Evolutionary conservation across 2,329 filamentous ascomycete species (phyloP).

Genomic region (Hymenoscyphus albidus): DNA sequence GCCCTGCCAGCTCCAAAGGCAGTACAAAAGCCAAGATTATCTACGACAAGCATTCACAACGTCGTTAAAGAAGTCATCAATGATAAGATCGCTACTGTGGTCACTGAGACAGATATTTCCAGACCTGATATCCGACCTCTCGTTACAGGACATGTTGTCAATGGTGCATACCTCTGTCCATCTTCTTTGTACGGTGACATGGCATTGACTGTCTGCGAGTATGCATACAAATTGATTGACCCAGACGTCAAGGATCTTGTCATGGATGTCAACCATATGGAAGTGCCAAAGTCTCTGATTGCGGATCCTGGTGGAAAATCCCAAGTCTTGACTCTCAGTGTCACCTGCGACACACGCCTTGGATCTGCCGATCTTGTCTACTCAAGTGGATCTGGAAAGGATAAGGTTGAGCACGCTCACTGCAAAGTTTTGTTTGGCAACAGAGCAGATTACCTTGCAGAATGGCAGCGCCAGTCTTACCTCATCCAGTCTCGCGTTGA

Average conservation of each 20-base stretch:
- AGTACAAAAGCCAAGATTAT: slow-evolving; percentile 43
- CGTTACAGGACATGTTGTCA: slow-evolving; percentile 56
- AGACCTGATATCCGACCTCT: slow-evolving; percentile 51
- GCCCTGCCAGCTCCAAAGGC: slow-evolving; percentile 9
- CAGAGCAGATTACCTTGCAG: slow-evolving; percentile 55
- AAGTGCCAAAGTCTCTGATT: slow-evolving; percentile 68
- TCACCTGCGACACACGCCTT: slow-evolving; percentile 53
- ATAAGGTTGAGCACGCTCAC: slow-evolving; percentile 57
- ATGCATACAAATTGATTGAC: slow-evolving; percentile 61
- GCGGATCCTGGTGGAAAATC: slow-evolving; percentile 41
- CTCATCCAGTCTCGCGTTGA: slow-evolving; percentile 63
- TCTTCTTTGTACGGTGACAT: slow-evolving; percentile 57
- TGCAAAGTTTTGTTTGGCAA: slow-evolving; percentile 61
- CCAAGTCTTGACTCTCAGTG: slow-evolving; percentile 59
- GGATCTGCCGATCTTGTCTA: slow-evolving; percentile 55
- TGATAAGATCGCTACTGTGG: slow-evolving; percentile 47
- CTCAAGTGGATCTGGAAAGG: slow-evolving; percentile 55
- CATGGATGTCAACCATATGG: slow-evolving; percentile 63
- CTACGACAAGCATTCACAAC: slow-evolving; percentile 54
- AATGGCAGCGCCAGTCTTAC: slow-evolving; percentile 66
- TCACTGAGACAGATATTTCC: slow-evolving; percentile 53
- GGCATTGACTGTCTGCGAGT: slow-evolving; percentile 61
- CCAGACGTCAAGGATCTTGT: slow-evolving; percentile 54
- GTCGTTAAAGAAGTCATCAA: slow-evolving; percentile 52
- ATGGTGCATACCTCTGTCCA: slow-evolving; percentile 54